Conservation (phyloP, 305 asterid genomes). For the Plantago rigida region DNA sequence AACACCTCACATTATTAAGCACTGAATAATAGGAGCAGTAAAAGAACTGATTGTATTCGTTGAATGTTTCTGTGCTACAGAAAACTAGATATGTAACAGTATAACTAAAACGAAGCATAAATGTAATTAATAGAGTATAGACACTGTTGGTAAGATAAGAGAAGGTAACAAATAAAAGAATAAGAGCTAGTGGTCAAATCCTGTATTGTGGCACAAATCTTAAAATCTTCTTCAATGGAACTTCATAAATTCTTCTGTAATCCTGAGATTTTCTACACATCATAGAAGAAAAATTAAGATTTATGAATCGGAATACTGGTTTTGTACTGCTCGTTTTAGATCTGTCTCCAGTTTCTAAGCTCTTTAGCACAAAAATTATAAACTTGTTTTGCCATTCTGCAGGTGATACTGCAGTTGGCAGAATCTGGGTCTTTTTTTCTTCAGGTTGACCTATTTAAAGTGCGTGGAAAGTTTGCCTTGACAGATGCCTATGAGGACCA, state of each 20-base stretch:
- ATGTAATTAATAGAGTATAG: background rate
- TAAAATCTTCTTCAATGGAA: background rate
- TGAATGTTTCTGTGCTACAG: background rate
- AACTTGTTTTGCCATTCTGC: slow-evolving; percentile 27
- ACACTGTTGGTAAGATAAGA: background rate
- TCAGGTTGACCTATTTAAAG: slow-evolving; percentile 91
- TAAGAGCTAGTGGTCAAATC: no score
- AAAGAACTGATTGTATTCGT: no score
- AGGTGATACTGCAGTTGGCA: slow-evolving; percentile 85
- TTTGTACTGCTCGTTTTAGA: slow-evolving; percentile 12
- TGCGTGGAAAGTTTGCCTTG: slow-evolving; percentile 89
- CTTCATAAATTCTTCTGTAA: background rate
- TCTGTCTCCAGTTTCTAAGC: slow-evolving; percentile 1
- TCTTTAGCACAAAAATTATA: slow-evolving; percentile 20
- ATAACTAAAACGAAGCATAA: no score
- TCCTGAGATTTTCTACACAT: background rate
- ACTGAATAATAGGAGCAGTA: background rate
- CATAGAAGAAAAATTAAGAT: background rate
- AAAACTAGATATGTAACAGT: background rate
- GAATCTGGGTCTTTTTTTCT: slow-evolving; percentile 82
- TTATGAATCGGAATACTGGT: background rate
- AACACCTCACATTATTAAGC: slow-evolving; percentile 7
- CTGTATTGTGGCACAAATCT: no score
- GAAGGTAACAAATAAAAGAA: background rate
- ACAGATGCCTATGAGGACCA: slow-evolving; percentile 97